Base-by-base conservation (phyloP, 2,329 filamentous ascomycete species). In the Botrytis cinerea region DNA sequence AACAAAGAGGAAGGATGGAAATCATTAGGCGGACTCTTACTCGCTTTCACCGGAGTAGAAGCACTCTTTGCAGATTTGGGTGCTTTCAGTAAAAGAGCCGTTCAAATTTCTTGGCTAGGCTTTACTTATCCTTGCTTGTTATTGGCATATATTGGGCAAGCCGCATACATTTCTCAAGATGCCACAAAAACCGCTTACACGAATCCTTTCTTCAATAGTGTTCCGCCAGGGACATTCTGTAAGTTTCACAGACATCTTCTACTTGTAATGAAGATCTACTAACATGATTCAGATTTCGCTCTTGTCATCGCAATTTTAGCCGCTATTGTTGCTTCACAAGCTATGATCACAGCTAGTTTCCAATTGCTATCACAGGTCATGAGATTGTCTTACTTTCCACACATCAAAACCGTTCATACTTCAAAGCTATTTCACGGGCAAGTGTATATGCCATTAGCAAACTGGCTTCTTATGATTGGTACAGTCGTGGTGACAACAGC, bases 21-120 rank as follows among this genome's bases (percentile, higher is more conserved):
- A 73, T 88, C 86, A 74, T 84, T 93, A 1, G 91, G 90, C n/a
- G 92, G 92, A 7, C 87, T 94, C 32, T 81, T 95, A 2, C 86
- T 95, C 16, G 87, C 90, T 4, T 94, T 95, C 78, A 94, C 92
- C 2, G 92, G 90, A 28, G 91, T 93, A n/a, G 92, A 94, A 80
- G 91, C 92, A 1, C 84, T 95, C 1, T 95, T 94, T 79, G 92
- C 92, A 5, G 92, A 95, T 78, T 84, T 95, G 10, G 92, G 92
- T 48, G 92, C 92, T 35, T 95, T 95, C 81, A 88, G 87, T 80
- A 86, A 87, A 77, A 84, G 87, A 60, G 91, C 92, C 0, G 89
- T 95, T 70, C 92, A 93, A 79, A 84, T 94, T 25, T 91, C 88
- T 61, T 95, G 92, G 92, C 83, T 94, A 6, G 84, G 85, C 70